Conservation (phyloP, 129 eudicot species). For the Centaurea solstitialis region DNA sequence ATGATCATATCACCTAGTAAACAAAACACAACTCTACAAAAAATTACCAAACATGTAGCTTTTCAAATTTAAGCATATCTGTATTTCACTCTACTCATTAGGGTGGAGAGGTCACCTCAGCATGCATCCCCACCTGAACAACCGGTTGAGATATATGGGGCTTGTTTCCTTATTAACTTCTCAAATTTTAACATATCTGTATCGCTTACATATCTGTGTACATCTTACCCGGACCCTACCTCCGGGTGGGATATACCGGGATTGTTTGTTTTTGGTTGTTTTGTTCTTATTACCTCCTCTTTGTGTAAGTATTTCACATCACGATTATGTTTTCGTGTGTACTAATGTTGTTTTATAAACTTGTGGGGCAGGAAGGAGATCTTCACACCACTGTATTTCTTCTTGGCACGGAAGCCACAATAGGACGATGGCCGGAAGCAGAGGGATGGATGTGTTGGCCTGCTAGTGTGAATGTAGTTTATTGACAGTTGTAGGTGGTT, state of each 20-base stretch:
- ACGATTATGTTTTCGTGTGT: neutral
- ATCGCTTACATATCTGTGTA: neutral
- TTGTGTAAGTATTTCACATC: neutral
- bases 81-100: too few species aligned
- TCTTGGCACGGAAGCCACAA: constrained; percentile 79
- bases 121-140: neutral
- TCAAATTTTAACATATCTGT: neutral
- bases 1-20: neutral
- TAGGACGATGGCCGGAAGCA: neutral
- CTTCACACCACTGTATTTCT: constrained; percentile 97
- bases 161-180: neutral
- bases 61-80: neutral
- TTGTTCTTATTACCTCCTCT: neutral
- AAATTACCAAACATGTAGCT: too few species aligned
- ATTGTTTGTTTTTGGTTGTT: neutral
- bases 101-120: neutral
- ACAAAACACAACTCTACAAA: neutral
- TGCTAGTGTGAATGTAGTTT: constrained; percentile 10
- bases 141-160: neutral
- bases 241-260: neutral
- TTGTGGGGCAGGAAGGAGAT: constrained; percentile 80
- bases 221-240: neutral
- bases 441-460: constrained; percentile 7
- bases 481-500: neutral
- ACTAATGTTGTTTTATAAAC: neutral